Conservation (phyloP, 2,329 filamentous ascomycete genomes). For the Uncinocarpus reesii region DNA sequence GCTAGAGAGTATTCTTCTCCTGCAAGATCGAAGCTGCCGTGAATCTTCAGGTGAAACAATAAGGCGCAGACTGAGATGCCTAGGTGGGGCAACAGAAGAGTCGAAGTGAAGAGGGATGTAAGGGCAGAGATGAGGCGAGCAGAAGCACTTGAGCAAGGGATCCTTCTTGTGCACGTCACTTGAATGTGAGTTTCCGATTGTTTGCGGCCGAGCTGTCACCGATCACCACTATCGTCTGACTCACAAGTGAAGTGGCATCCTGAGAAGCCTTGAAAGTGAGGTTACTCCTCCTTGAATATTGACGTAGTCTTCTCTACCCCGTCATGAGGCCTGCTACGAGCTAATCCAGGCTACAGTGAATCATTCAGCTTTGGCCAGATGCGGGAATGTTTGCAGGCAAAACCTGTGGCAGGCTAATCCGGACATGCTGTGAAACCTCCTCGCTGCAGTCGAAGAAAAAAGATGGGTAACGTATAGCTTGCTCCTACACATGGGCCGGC, state of each 20-base stretch:
- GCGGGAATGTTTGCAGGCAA: not conserved
- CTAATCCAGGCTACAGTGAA: not conserved
- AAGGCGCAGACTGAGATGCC: not conserved
- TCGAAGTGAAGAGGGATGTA: not conserved
- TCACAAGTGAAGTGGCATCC: not conserved
- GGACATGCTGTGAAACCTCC: slow-evolving; percentile 4
- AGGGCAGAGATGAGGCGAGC: not conserved
- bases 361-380: not conserved
- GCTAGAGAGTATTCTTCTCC: not conserved
- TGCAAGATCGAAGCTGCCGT: not conserved
- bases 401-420: not conserved
- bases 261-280: not conserved
- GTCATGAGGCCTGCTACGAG: not conserved
- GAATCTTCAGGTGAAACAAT: slow-evolving; percentile 3
- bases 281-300: not conserved
- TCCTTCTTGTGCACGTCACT: not conserved
- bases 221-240: not conserved
- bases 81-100: not conserved
- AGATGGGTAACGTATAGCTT: not conserved
- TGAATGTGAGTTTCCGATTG: slow-evolving; percentile 7
- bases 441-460: not conserved
- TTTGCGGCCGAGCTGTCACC: not conserved
- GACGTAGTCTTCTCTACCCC: too few species aligned
- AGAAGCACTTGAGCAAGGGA: not conserved
- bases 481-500: not conserved